phyloP scores from a whole-genome alignment of 2,329 filamentous ascomycete genomes.

The Botrytis deweyae region DNA sequence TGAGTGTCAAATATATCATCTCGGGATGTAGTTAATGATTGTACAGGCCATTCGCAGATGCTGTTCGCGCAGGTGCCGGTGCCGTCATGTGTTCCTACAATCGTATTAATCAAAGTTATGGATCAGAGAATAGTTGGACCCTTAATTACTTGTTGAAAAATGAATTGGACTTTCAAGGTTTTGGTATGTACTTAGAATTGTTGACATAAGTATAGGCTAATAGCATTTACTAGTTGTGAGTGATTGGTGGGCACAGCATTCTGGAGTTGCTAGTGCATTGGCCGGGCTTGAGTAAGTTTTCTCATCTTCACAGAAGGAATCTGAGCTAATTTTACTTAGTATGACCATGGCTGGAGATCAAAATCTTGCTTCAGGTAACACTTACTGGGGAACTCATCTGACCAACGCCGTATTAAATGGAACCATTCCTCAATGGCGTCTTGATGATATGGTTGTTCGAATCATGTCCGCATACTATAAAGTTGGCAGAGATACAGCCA shows the following conservation, averaged over 20 bases:
- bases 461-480: slow-evolving; percentile 72
- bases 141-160: slow-evolving; percentile 76
- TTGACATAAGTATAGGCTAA: slow-evolving; percentile 20
- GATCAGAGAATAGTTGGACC: slow-evolving; percentile 73
- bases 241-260: slow-evolving; percentile 78
- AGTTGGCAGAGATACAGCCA: slow-evolving; percentile 45
- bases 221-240: slow-evolving; percentile 53
- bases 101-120: slow-evolving; percentile 74
- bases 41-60: slow-evolving; percentile 50
- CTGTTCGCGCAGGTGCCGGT: slow-evolving; percentile 70
- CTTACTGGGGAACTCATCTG: slow-evolving; percentile 76
- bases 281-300: slow-evolving; percentile 60
- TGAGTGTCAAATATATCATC: background rate
- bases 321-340: slow-evolving; percentile 41
- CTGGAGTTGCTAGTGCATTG: slow-evolving; percentile 63
- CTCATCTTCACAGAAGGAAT: too few relatives aligned
- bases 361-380: slow-evolving; percentile 63
- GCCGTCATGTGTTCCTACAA: slow-evolving; percentile 72
- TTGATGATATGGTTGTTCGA: slow-evolving; percentile 90
- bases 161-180: slow-evolving; percentile 79
- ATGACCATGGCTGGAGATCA: slow-evolving; percentile 88
- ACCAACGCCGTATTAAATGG: slow-evolving; percentile 87
- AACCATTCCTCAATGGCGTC: slow-evolving; percentile 79
- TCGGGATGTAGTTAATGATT: slow-evolving; percentile 20
- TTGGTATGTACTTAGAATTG: slow-evolving; percentile 42